These are phyloP conservation scores for Camellia japonica DNA, from an alignment of 148 eudicot species.

Conservation along the genomic window DNA sequence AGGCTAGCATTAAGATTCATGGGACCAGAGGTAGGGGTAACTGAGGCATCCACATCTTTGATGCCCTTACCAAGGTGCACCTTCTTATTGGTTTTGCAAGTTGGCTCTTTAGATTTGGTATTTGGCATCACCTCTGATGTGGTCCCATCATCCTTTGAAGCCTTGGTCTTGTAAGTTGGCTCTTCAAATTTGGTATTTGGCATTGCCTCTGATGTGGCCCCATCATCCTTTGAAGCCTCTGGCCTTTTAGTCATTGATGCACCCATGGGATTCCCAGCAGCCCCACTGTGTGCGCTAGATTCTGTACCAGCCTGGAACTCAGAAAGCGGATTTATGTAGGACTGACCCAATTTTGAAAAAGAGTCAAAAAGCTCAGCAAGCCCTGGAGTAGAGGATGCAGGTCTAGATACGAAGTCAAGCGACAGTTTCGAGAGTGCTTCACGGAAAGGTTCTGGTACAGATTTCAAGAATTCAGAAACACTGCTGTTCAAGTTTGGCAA, in stretches of 20 bases:
- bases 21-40: conserved; percentile 17
- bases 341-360: conserved; percentile 36
- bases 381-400: conserved; percentile 41
- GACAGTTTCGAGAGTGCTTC: conserved; percentile 44
- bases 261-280: neutral
- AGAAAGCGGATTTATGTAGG: conserved; percentile 34
- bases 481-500: conserved; percentile 26
- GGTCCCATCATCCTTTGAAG: conserved; percentile 1
- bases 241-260: conserved; percentile 10
- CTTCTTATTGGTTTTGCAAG: conserved; percentile 7
- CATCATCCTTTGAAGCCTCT: conserved; percentile 26
- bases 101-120: conserved; percentile 5
- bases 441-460: conserved; percentile 53
- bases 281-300: conserved; percentile 11
- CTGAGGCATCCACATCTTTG: neutral
- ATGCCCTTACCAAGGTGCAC: conserved; percentile 1
- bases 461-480: conserved; percentile 41
- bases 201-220: conserved; percentile 11
- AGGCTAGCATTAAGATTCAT: neutral
- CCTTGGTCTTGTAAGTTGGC: conserved; percentile 4
- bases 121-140: conserved; percentile 9
- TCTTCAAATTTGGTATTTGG: conserved; percentile 12
- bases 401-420: conserved; percentile 44
- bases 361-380: conserved; percentile 44
- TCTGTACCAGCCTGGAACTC: conserved; percentile 12